These are phyloP conservation scores for Glycyrrhiza uralensis DNA, from an alignment of 306 rosid species.

Conservation along the genomic window DNA sequence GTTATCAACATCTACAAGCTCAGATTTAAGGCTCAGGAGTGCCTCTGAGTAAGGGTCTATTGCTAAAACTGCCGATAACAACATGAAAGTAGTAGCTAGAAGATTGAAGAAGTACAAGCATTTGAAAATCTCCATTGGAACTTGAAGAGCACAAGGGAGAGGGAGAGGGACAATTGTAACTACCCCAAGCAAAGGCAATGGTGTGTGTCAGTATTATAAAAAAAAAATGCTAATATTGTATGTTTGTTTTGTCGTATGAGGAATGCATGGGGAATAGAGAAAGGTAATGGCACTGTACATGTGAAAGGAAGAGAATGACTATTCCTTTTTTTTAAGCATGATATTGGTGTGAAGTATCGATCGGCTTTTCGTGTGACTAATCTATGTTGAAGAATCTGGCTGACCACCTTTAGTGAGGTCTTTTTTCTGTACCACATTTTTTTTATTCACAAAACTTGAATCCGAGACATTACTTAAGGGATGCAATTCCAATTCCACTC, in stretches of 20 bases:
- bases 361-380: too few relatives aligned
- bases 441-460: too few relatives aligned
- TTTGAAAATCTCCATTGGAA: conserved; percentile 72
- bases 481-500: background rate
- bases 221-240: conserved; percentile 22
- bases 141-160: conserved; percentile 36
- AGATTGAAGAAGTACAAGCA: conserved; percentile 38
- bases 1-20: conserved; percentile 47
- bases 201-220: conserved; percentile 43
- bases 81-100: conserved; percentile 35
- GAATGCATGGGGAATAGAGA: conserved; percentile 86
- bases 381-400: too few relatives aligned
- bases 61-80: conserved; percentile 46
- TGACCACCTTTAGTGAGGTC: too few relatives aligned
- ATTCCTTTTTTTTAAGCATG: too few relatives aligned
- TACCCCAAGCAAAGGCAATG: conserved; percentile 42
- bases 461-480: too few relatives aligned
- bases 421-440: too few relatives aligned
- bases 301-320: conserved; percentile 30
- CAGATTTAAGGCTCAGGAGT: conserved; percentile 75
- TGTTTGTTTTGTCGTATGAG: conserved; percentile 40
- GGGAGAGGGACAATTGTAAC: conserved; percentile 40
- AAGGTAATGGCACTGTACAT: conserved; percentile 38
- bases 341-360: too few relatives aligned
- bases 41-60: conserved; percentile 66